Base-by-base conservation (phyloP, 495 filamentous ascomycete species). In the Echria macrotheca region DNA sequence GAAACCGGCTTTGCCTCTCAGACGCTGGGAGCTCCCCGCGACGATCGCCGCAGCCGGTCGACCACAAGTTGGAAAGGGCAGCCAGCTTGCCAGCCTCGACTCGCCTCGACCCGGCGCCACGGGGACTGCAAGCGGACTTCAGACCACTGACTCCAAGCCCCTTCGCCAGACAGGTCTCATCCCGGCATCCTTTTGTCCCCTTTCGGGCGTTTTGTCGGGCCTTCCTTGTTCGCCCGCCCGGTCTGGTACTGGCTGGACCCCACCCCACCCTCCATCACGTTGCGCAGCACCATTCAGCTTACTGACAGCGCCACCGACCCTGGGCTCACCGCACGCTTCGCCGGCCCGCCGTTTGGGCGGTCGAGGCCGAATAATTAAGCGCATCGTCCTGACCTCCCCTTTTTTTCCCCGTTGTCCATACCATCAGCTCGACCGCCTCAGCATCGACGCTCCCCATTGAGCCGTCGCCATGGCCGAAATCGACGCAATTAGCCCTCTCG, bases 381-480 rank as follows among this genome's bases (percentile, higher is more conserved):
- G 44, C 44, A 47, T 47, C 25, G 11, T 47, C 29, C 12, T 21
- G 29, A 14, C 31, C 21, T 19, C 15, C 19, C 12, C 31, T 37
- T 22, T n/a, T 21, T 21, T 47, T 22, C 5, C 23, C 29, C 35
- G 5, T 37, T 15, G 9, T 35, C 31, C 9, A n/a, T 3, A 3
- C 9, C 35, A 18, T 17, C 2, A 31, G 28, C 12, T 6, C 6
- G 28, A 31, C 28, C 6, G 7, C 6, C 6, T 12, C 41, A 14
- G 35, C 29, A 23, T 23, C 21, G 19, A 41, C 18, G 17, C 29
- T 33, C 44, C 29, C 31, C 28, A 35, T 37, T 28, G 33, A 22
- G 47, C 48, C 43, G 35, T 45, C 50, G 24, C 41, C 47, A 64
- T 64, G 60, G 57, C 58, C 33, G 60, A 61, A 23, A 24, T 42